Conservation (phyloP, 768 basidiomycete genomes). For the Boletales sp. region DNA sequence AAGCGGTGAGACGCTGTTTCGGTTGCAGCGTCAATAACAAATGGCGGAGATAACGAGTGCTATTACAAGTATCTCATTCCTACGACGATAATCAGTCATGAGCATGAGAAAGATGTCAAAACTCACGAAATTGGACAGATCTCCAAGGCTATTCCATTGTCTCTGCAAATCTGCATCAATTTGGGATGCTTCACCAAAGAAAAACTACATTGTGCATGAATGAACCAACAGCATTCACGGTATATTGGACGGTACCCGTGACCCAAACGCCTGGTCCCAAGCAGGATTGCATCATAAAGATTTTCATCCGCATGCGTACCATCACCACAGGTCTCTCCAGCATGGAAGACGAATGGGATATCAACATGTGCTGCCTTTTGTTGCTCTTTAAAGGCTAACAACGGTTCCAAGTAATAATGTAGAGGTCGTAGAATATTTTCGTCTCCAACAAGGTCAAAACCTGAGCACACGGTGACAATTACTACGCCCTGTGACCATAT, state of each 20-base stretch:
- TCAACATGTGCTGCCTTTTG: constrained; percentile 51
- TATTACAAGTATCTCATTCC: constrained; percentile 70
- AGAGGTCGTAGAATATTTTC: constrained; percentile 62
- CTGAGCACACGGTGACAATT: constrained; percentile 31
- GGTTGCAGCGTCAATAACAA: background rate
- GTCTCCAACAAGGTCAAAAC: constrained; percentile 79
- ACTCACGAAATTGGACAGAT: constrained; percentile 80
- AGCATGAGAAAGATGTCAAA: background rate
- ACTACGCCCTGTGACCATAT: background rate
- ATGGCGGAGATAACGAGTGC: background rate
- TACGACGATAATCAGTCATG: constrained; percentile 23
- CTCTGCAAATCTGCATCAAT: constrained; percentile 62
- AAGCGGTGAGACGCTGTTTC: constrained; percentile 63
- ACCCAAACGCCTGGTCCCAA: constrained; percentile 78
- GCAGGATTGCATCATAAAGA: constrained; percentile 72
- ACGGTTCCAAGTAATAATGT: constrained; percentile 56
- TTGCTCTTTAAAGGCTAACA: constrained; percentile 56
- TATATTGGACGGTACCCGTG: constrained; percentile 52
- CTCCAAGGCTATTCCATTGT: constrained; percentile 63
- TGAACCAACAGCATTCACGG: background rate
- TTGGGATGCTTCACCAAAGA: constrained; percentile 77
- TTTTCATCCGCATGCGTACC: constrained; percentile 68
- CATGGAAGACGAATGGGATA: constrained; percentile 78
- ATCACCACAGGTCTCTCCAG: constrained; percentile 75
- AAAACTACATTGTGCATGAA: constrained; percentile 40